Base-by-base conservation (phyloP, 2,329 filamentous ascomycete genomes). In the Epicoccum nigrum region DNA sequence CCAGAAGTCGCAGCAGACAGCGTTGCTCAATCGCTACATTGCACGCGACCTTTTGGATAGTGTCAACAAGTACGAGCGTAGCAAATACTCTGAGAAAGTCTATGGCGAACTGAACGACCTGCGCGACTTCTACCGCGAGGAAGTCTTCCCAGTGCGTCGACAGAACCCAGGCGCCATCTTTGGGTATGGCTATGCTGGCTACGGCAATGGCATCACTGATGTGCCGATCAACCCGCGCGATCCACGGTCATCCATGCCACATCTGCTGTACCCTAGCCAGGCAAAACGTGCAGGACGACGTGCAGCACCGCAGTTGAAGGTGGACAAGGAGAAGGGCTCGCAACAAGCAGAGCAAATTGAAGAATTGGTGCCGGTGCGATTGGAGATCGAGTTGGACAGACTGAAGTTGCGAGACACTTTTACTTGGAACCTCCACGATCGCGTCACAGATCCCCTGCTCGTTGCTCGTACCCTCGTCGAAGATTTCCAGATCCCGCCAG, bases 371-470 rank as follows among this genome's bases (percentile, higher is more conserved):
- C 94, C 94, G 2, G 83, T 99, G 59, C 85, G 94, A 39, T 77
- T 99, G 46, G 94, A 99, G 65, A 90, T 97, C 41, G 94, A 99
- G 67, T 89, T 90, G 83, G 93, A 97, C 61, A 96, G 96, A 77
- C 85, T 97, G 64, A 94, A 94, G 75, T 81, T 99, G 54, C 89
- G 94, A 71, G 94, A 99, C 74, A 97, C 94, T 1, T 97, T 99
- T 63, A 97, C 94, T 3, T 99, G 93, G 92, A 99, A 99, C 73
- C 81, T 97, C 28, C 90, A 97, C 76, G 94, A 99, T 71, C 87
- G 92, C 51, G 82, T 94, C 11, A 84, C 95, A 3, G 82, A 85
- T 17, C 84, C 87, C 16, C 88, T 96, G 50, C 74, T 94, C 9
- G 97, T 97, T 71, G 90, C 92, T 1, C 86, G 90, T 51, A 92